Percentiles rank a stretch among this genome's conserved stretches.
These are phyloP conservation scores for Cymbopogon flexuosus DNA, from an alignment of 202 grass and related monocot genomes.

Conservation along the genomic window DNA sequence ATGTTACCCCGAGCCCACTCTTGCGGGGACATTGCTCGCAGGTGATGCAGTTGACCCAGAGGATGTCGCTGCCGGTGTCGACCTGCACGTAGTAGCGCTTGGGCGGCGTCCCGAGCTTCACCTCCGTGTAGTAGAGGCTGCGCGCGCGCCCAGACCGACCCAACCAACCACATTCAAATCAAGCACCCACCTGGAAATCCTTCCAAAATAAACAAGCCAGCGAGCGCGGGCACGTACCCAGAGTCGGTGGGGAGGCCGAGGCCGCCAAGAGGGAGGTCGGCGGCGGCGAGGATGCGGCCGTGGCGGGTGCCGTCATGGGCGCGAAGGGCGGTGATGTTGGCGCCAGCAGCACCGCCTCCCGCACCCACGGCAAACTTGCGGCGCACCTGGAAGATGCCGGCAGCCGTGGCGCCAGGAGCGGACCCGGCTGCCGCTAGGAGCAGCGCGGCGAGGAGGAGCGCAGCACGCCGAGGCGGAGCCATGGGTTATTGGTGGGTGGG, in stretches of 20 bases:
- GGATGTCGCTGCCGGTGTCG: too few species aligned
- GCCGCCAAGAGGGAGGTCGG: slow-evolving; percentile 61
- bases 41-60: too few species aligned
- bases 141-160: too few species aligned
- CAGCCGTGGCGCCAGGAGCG: not conserved
- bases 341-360: not conserved
- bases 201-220: not conserved
- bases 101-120: too few species aligned
- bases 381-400: slow-evolving; percentile 52
- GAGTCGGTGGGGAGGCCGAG: slow-evolving; percentile 63
- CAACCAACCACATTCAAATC: not conserved
- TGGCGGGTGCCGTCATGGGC: slow-evolving; percentile 50
- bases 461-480: slow-evolving; percentile 1
- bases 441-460: slow-evolving; percentile 1
- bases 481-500: not conserved
- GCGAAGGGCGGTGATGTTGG: slow-evolving; percentile 16
- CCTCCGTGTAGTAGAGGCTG: too few species aligned
- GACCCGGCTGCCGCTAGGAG: not conserved
- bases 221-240: slow-evolving; percentile 40
- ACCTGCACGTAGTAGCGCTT: too few species aligned
- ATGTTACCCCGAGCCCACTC: slow-evolving; percentile 47
- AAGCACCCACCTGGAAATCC: not conserved
- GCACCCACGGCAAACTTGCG: slow-evolving; percentile 33
- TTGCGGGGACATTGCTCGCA: too few species aligned
- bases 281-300: slow-evolving; percentile 47